Conservation (phyloP, 352 stramenopile species). For the Pythium diclinum region DNA sequence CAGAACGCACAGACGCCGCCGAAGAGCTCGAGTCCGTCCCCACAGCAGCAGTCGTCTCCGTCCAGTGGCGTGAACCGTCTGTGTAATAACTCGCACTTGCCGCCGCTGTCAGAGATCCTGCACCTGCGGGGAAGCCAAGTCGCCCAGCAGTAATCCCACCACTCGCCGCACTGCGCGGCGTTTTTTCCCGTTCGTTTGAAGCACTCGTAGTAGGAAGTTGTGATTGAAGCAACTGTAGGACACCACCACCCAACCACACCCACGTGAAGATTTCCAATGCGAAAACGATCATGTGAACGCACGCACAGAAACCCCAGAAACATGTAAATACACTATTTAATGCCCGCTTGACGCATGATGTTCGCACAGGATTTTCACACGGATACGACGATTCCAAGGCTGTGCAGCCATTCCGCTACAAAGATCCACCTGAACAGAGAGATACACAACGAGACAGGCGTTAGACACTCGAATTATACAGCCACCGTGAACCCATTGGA, state of each 20-base stretch:
- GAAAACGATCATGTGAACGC: conserved; percentile 5
- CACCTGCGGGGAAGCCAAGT: conserved; percentile 50
- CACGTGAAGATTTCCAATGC: conserved; percentile 7
- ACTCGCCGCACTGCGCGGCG: background rate
- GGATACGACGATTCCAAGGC: conserved; percentile 27
- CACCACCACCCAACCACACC: background rate
- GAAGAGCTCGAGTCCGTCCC: conserved; percentile 17
- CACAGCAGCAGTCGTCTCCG: conserved; percentile 3
- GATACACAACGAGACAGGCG: conserved; percentile 4
- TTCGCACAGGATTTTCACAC: conserved; percentile 13
- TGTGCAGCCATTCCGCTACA: conserved; percentile 37
- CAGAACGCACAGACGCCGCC: background rate
- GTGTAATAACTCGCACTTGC: conserved; percentile 52
- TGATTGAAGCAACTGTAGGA: conserved; percentile 29
- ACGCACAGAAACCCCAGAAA: background rate
- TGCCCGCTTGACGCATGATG: background rate
- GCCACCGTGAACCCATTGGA: conserved; percentile 18
- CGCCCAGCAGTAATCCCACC: conserved; percentile 21
- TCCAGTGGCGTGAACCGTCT: conserved; percentile 25
- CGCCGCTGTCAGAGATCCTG: conserved; percentile 68
- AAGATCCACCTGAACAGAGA: conserved; percentile 33
- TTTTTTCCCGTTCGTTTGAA: conserved; percentile 10
- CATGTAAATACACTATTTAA: conserved; percentile 27
- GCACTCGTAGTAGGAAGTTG: conserved; percentile 26
- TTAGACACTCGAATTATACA: conserved; percentile 9